These are phyloP conservation scores for Knoxia roxburghii DNA, from an alignment of 257 asterid genomes.

Conservation along the genomic window DNA sequence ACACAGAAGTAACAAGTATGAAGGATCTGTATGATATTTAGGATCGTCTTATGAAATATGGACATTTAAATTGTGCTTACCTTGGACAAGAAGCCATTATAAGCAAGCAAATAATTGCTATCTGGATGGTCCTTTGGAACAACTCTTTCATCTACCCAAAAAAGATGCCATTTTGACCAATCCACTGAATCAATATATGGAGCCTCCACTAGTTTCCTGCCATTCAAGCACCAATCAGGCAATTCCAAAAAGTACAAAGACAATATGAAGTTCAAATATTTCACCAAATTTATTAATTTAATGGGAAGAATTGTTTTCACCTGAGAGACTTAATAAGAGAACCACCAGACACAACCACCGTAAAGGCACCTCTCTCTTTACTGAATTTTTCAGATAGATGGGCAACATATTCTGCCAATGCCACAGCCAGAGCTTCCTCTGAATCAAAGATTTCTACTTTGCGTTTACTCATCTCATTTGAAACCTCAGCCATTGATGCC, in stretches of 20 bases:
- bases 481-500: conserved; percentile 2
- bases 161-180: conserved; percentile 87
- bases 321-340: conserved; percentile 79
- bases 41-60: not conserved
- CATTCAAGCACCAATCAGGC: conserved; percentile 22
- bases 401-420: conserved; percentile 59
- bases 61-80: conserved; percentile 23
- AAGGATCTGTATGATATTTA: not conserved
- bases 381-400: conserved; percentile 40
- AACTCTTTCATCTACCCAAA: conserved; percentile 95
- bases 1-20: not conserved
- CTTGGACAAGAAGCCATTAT: conserved; percentile 69
- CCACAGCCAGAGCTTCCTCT: conserved; percentile 1
- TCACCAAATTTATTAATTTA: not conserved
- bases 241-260: not conserved
- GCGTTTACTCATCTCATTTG: not conserved
- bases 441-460: conserved; percentile 1
- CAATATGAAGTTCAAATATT: not conserved
- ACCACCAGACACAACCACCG: conserved; percentile 91
- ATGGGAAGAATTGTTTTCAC: conserved; percentile 17
- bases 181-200: conserved; percentile 69
- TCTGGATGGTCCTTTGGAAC: conserved; percentile 89
- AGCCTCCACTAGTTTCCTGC: conserved; percentile 71
- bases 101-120: conserved; percentile 86
- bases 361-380: conserved; percentile 45